A percentile compares a stretch with the other conserved stretches of the same genome.
phyloP scores from a whole-genome alignment of 192 early-diverging fungal genomes.

The Dimargaris cristalligena region DNA sequence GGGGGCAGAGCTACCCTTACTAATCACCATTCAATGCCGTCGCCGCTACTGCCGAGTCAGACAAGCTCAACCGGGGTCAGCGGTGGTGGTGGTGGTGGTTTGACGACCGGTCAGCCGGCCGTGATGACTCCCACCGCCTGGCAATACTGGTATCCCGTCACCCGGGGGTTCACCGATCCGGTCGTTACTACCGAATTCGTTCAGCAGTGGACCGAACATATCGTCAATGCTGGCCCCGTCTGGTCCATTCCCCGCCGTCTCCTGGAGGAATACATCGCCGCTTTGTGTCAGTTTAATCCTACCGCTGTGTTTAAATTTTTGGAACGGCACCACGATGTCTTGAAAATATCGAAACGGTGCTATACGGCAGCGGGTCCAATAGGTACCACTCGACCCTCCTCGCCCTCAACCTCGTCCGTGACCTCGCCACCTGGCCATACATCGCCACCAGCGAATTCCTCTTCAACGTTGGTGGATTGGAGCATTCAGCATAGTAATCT shows the following conservation, averaged over 20 bases:
- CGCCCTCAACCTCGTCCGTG: too few relatives aligned
- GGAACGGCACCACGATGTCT: background rate
- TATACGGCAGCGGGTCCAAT: background rate
- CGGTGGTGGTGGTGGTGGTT: too few relatives aligned
- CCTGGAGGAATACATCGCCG: background rate
- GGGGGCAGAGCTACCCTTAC: too few relatives aligned
- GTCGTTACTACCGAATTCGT: background rate
- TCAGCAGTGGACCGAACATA: background rate
- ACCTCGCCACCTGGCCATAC: too few relatives aligned
- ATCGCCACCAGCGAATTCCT: too few relatives aligned
- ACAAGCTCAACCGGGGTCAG: too few relatives aligned
- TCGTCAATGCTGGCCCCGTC: background rate
- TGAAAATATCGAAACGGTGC: background rate
- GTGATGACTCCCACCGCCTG: background rate
- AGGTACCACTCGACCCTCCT: too few relatives aligned
- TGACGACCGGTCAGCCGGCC: background rate
- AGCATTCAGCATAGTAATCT: background rate
- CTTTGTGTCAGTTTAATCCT: background rate
- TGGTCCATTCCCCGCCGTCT: background rate
- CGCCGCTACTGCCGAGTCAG: too few relatives aligned
- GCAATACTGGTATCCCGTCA: slow-evolving; percentile 8
- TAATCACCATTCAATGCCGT: too few relatives aligned
- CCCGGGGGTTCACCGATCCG: background rate
- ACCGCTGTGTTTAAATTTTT: background rate
- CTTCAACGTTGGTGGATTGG: too few relatives aligned